These are phyloP conservation scores for Chenopodium formosanum DNA, from an alignment of 148 eudicot species.

Conservation along the genomic window DNA sequence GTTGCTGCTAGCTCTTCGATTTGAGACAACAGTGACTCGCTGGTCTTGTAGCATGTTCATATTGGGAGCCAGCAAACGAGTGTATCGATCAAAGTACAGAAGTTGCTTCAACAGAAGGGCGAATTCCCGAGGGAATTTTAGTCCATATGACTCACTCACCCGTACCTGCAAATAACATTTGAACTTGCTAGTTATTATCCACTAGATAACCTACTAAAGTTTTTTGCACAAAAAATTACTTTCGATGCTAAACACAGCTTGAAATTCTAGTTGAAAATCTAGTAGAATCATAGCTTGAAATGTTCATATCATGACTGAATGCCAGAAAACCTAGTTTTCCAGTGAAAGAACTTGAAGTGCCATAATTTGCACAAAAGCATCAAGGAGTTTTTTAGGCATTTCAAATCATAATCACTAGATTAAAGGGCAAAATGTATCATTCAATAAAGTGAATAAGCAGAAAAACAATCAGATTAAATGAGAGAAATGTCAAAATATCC, in stretches of 20 bases:
- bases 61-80: conserved; percentile 92
- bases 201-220: background rate
- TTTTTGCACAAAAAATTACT: background rate
- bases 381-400: background rate
- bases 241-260: background rate
- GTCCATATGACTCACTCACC: conserved; percentile 94
- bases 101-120: conserved; percentile 98
- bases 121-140: conserved; percentile 92
- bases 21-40: conserved; percentile 75
- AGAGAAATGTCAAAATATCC: background rate
- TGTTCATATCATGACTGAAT: background rate
- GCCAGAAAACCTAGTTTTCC: background rate
- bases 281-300: background rate
- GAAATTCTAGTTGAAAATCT: background rate
- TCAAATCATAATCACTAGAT: background rate
- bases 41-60: conserved; percentile 93
- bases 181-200: background rate
- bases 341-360: background rate
- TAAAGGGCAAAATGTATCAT: background rate
- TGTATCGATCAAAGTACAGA: conserved; percentile 92
- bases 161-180: conserved; percentile 51
- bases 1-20: conserved; percentile 34
- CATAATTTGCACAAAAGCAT: background rate
- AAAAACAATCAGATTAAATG: background rate
- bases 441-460: background rate